Evolutionary conservation across 352 stramenopile species (phyloP).

Genomic region (Blastocystis sp.): DNA sequence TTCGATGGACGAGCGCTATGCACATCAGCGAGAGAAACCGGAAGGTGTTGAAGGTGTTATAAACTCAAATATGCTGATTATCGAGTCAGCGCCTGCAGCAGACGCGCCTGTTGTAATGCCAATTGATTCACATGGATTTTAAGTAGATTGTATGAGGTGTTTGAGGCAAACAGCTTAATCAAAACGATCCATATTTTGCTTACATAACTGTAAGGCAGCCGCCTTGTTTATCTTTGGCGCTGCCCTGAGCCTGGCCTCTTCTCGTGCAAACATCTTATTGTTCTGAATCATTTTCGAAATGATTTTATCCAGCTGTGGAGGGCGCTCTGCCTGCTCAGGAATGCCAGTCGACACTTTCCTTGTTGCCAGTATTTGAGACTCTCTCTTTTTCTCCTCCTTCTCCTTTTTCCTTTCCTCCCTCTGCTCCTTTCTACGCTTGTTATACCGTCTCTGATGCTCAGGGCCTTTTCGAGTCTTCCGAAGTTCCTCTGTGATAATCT

Average conservation of each 20-base stretch:
- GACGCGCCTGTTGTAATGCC: neutral
- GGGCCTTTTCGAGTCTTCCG: neutral
- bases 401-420: neutral
- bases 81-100: neutral
- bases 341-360: neutral
- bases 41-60: neutral
- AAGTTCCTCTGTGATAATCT: neutral
- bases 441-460: conserved; percentile 9
- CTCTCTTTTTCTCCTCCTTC: neutral
- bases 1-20: neutral
- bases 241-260: neutral
- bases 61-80: neutral
- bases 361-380: neutral
- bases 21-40: neutral
- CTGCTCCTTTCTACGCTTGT: neutral
- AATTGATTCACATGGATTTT: neutral
- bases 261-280: neutral
- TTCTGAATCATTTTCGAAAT: conserved; percentile 35
- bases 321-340: conserved; percentile 6
- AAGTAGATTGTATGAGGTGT: neutral
- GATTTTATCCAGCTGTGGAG: conserved; percentile 27
- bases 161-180: conserved; percentile 35
- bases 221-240: neutral
- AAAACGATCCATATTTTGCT: conserved; percentile 15
- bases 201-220: neutral